These are phyloP conservation scores for Tephrocybe sp. DNA, from an alignment of 768 basidiomycete species.

Conservation along the genomic window DNA sequence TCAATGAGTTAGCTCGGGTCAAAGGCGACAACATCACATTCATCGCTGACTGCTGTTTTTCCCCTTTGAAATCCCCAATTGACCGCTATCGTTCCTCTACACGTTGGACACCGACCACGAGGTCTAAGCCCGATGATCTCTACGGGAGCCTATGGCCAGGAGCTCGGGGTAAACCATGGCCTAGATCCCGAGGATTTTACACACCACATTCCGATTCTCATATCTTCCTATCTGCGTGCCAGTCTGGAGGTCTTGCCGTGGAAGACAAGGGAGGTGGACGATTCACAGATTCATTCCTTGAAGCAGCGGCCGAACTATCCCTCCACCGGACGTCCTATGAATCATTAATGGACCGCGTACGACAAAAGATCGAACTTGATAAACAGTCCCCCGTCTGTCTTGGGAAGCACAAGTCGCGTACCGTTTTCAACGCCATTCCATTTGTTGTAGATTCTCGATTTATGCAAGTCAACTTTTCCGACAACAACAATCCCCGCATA, in stretches of 20 bases:
- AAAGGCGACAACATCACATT: slow-evolving; percentile 73
- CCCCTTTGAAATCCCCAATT: slow-evolving; percentile 35
- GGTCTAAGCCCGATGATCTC: slow-evolving; percentile 52
- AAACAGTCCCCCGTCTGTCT: slow-evolving; percentile 49
- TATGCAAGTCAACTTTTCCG: slow-evolving; percentile 39
- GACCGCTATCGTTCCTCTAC: slow-evolving; percentile 43
- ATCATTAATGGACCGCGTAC: slow-evolving; percentile 44
- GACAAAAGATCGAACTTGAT: slow-evolving; percentile 30
- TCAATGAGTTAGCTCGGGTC: slow-evolving; percentile 48
- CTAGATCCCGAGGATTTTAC: slow-evolving; percentile 42
- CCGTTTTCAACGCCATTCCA: slow-evolving; percentile 55
- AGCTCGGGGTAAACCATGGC: slow-evolving; percentile 34
- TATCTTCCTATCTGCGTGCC: slow-evolving; percentile 56
- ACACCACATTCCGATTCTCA: slow-evolving; percentile 40
- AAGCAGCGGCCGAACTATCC: slow-evolving; percentile 39
- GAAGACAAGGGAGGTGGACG: slow-evolving; percentile 64
- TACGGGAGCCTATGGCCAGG: slow-evolving; percentile 53
- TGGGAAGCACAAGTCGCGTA: slow-evolving; percentile 45
- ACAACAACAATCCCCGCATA: slow-evolving; percentile 40
- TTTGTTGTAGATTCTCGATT: slow-evolving; percentile 49
- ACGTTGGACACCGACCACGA: slow-evolving; percentile 61
- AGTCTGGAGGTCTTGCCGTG: slow-evolving; percentile 48
- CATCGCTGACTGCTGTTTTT: slow-evolving; percentile 65
- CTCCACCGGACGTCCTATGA: slow-evolving; percentile 53
- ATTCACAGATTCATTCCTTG: slow-evolving; percentile 57